Conservation (phyloP, 106 monocot species). For the Agapanthus africanus region DNA sequence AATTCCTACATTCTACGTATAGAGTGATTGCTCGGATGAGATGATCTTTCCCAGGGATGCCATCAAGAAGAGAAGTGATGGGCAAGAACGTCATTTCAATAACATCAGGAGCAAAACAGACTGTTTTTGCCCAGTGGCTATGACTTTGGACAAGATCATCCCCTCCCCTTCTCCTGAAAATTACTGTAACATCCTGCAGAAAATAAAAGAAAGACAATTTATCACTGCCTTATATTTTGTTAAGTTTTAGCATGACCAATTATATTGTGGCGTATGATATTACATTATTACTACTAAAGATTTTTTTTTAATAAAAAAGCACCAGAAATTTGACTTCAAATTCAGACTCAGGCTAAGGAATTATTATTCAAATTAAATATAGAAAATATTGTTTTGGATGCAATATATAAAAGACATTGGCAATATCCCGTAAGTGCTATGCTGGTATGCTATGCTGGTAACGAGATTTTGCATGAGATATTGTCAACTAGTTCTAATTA, state of each 20-base stretch:
- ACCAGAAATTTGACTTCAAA: neutral
- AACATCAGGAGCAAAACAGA: conserved; percentile 57
- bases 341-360: neutral
- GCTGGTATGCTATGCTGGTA: neutral
- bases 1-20: conserved; percentile 72
- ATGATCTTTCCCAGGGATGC: conserved; percentile 69
- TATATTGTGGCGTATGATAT: too few species aligned
- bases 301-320: too few species aligned
- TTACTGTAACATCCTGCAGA: conserved; percentile 81
- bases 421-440: neutral
- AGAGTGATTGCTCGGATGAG: conserved; percentile 65
- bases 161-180: conserved; percentile 88
- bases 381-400: neutral
- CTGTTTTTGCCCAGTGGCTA: conserved; percentile 55
- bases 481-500: neutral
- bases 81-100: conserved; percentile 78
- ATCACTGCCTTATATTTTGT: neutral
- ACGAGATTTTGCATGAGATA: neutral
- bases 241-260: neutral
- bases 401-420: too few species aligned
- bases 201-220: conserved; percentile 1
- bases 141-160: conserved; percentile 76
- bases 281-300: too few species aligned
- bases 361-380: neutral
- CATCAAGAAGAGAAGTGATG: conserved; percentile 65